Base-by-base conservation (phyloP, 2,329 filamentous ascomycete genomes). In the Herpotrichia juniperi region DNA sequence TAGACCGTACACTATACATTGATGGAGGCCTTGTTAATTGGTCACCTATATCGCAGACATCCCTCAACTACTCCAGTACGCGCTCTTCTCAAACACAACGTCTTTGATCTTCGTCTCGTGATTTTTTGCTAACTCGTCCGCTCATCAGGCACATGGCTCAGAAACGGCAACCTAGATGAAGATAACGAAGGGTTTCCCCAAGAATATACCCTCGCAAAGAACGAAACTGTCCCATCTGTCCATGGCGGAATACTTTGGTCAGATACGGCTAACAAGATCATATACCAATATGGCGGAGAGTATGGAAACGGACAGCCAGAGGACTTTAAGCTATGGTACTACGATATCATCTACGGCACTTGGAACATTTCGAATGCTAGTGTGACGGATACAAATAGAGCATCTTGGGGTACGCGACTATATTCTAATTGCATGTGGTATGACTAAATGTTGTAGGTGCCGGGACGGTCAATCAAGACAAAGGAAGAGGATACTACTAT, bases 281-380 rank as follows among this genome's bases (percentile, higher is more conserved):
- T 87, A 22, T 86, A 84, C 63, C 71, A 82, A 3, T 87, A 81
- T 59, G 84, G 84, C 22, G 84, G 84, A 32, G 81, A 85, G 58
- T 81, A 79, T 40, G 43, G 42, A 9, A 50, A 55, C 51, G 46
- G 39, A 14, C 37, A 73, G 2, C 79, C 81, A 0, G 69, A 75
- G 42, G 59, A 73, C 1, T 78, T 80, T 39, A 67, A 68, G 12
- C 73, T 86, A 7, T 83, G 80, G 66, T 73, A 74, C 5, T 87
- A 83, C 66, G 83, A 87, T 54, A 72, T 80, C 9, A 62, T 84
- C 30, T 73, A 80, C 52, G 69, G 85, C 54, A 69, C 75, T 14
- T 86, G 84, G 83, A 74, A 61, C 31, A 28, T 54, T 4, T 59
- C 58, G 5, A 49, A 51, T 25, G 47, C 39, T 4, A 47, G 19